Conservation (phyloP, 2,329 filamentous ascomycete species). For the Sporothrix curviconia region DNA sequence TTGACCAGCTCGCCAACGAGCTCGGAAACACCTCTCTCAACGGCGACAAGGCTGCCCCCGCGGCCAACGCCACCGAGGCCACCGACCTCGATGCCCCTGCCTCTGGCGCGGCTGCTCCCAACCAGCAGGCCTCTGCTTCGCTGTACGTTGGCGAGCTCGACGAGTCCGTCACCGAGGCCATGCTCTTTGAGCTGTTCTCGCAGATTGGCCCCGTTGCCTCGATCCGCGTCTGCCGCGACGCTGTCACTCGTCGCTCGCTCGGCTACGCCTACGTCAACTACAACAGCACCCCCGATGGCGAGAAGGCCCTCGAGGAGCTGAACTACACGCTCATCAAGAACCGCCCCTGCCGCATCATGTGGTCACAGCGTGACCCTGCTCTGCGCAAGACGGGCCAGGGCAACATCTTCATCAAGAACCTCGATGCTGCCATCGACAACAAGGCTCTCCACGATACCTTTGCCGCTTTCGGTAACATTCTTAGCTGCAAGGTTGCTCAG, state of each 20-base stretch:
- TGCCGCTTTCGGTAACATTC: constrained; percentile 96
- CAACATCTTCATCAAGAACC: constrained; percentile 99
- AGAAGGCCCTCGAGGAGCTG: constrained; percentile 97
- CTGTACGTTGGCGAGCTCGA: constrained; percentile 99
- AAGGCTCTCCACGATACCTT: constrained; percentile 99
- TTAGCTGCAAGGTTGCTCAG: constrained; percentile 98
- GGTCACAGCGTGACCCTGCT: constrained; percentile 98
- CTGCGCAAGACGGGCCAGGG: constrained; percentile 98
- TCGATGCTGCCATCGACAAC: constrained; percentile 98
- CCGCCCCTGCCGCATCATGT: constrained; percentile 99
- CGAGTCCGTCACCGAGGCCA: constrained; percentile 94
- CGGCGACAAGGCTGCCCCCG: constrained; percentile 58
- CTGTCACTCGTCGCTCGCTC: constrained; percentile 95
- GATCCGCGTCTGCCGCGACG: constrained; percentile 98
- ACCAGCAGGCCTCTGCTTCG: constrained; percentile 88
- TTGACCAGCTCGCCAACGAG: constrained; percentile 76
- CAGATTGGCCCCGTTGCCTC: constrained; percentile 98
- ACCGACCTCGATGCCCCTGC: constrained; percentile 60
- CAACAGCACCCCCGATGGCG: constrained; percentile 92
- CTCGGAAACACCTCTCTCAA: constrained; percentile 66
- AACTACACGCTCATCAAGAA: constrained; percentile 99
- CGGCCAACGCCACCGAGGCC: constrained; percentile 65
- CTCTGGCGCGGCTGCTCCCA: constrained; percentile 65
- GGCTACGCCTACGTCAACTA: constrained; percentile 99
- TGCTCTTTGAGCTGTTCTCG: constrained; percentile 99